Base-by-base conservation (phyloP, 257 asterid species). In the Fraxinus cuspidata region DNA sequence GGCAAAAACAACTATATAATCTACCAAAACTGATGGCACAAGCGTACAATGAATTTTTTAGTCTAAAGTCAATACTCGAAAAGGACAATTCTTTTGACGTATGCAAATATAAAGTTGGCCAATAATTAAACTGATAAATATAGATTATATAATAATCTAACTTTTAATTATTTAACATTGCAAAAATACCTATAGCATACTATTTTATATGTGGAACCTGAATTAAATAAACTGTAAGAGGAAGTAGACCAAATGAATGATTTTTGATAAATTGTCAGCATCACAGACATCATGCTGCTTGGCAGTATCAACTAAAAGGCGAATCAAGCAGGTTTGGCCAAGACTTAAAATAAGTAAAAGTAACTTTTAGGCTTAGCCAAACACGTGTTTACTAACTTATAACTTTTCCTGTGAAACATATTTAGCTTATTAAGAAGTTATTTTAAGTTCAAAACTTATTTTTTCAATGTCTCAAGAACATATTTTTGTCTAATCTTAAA, bases 31-130 rank as follows among this genome's bases (percentile, higher is more conserved):
- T 74, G 86, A 71, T 37, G 77, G 74, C 76, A 47, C 65, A 49
- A 51, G 64, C 73, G 65, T 76, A 27, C 53, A 73, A 67, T 64
- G 56, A 78, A 13, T 73, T 73, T 10, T 76, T 72, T 71, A 73
- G 53, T 73, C 42, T 58, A 56, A 82, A 82, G 82, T 80, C 86
- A 71, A 56, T 51, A 77, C 44, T 77, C 60, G 76, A 79, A 81
- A 74, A 34, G 19, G 82, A 1, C 31, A 71, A 70, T 66, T 63
- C 12, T 47, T 11, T 69, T 74, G 83, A 49, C 56, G 73, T 78
- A 25, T 12, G 79, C 72, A 73, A 83, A 78, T 58, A 44, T 79
- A 53, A 83, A 18, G 80, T 80, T 25, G 77, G 18, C 7, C 38
- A 47, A 77, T 53, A 65, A 74, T 70, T 66, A 72, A 66, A 60